Percentiles rank a stretch among this genome's conserved stretches.
These are phyloP conservation scores for Calonectria honghensis DNA, from an alignment of 2,329 filamentous ascomycete species.

Conservation along the genomic window DNA sequence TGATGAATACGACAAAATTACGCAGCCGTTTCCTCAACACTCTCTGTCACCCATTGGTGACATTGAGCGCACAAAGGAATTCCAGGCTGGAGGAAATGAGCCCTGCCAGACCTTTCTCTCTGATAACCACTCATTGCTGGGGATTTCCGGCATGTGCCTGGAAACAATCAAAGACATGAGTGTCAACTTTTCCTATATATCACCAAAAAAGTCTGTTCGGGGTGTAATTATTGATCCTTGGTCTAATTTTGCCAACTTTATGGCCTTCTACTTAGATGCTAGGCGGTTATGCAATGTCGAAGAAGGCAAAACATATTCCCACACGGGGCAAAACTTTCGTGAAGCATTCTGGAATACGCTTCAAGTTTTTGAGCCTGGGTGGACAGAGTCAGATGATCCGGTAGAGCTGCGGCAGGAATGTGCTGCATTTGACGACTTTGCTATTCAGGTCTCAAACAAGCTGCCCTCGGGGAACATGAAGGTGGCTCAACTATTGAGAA, in stretches of 20 bases:
- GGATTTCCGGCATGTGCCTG: not conserved
- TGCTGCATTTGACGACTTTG: not conserved
- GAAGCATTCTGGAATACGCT: not conserved
- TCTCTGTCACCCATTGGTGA: not conserved
- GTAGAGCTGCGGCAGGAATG: not conserved
- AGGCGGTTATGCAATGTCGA: not conserved
- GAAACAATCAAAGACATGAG: not conserved
- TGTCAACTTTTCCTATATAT: not conserved
- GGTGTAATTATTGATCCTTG: conserved; percentile 2
- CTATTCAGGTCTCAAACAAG: not conserved
- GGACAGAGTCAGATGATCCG: not conserved
- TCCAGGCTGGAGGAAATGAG: not conserved
- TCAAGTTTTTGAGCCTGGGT: conserved; percentile 3
- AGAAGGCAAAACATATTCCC: not conserved
- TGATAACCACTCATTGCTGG: not conserved
- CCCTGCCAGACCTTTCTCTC: not conserved
- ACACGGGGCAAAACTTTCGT: not conserved
- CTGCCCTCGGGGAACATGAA: not conserved
- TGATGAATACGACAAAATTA: conserved; percentile 1
- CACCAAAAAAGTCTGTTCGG: not conserved
- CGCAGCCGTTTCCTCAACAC: not conserved
- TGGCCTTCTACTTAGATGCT: not conserved
- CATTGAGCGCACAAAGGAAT: not conserved
- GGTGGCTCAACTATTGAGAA: not conserved
- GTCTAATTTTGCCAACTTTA: conserved; percentile 12